Evolutionary conservation across 148 eudicot species (phyloP), one percentile per base, ranked within the genome.

Genomic region (Silene latifolia): DNA sequence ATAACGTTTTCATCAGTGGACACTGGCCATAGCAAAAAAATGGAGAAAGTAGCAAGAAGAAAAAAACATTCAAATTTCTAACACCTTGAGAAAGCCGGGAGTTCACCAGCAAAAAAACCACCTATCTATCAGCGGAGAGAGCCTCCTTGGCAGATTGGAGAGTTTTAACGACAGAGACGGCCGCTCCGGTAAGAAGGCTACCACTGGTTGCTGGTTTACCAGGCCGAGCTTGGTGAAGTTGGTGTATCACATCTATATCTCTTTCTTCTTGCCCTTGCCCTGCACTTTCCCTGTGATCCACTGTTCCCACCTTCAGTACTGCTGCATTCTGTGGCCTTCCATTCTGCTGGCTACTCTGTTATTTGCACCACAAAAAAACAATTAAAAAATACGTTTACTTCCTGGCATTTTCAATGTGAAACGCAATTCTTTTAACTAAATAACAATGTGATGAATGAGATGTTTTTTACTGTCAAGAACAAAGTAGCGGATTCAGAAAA

Each of bases 81-180:
- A 42, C 13, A 11, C 14, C 71, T 6, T 67, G 4, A 29, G 4
- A 4, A 29, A 29, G 11, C 8, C 44, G 6, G 9, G 44, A 44
- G 4, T 51, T 15, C 3, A 3, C n/a, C n/a, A n/a, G n/a, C n/a
- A n/a, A n/a, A n/a, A n/a, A n/a, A n/a, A n/a, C n/a, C 53, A 47
- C 14, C 39, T 35, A 7, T 14, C 72, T 25, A 64, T 39, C 80
- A 19, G 51, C 68, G 1, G 88, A 76, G 7, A 85, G 66, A 21
- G 77, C 84, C 2, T 87, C 74, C 58, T 80, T 80, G 23, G 87
- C 87, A 62, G 85, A 79, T 32, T 85, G 78, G 29, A 89, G 81
- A 57, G 87, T 76, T 77, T 75, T 35, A 35, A 73, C 81, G 17
- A 79, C 80, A 9, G 85, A 74, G 20, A 77, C 79, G 0, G 88